Conservation (phyloP, 163 green algal genomes). For the Trebouxia gelatinosa region DNA sequence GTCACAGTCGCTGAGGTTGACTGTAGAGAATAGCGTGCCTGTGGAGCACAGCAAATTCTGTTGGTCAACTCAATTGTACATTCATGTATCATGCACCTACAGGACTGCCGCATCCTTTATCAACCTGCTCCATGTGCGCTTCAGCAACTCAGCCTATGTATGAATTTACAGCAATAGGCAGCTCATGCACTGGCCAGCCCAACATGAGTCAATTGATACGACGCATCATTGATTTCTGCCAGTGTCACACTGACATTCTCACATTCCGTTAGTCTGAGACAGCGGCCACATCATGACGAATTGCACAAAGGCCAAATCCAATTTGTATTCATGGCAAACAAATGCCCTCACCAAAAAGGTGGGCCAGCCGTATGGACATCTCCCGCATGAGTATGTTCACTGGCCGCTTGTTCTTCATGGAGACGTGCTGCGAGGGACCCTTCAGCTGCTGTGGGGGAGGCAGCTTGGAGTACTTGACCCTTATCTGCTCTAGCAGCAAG, state of each 20-base stretch:
- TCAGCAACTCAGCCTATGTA: background rate
- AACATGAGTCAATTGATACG: background rate
- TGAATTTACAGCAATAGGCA: background rate
- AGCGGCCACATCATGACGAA: background rate
- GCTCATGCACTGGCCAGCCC: too few relatives aligned
- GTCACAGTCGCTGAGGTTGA: conserved; percentile 64
- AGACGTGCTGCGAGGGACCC: background rate
- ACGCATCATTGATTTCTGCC: background rate
- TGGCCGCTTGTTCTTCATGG: conserved; percentile 14
- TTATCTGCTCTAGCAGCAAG: conserved; percentile 76
- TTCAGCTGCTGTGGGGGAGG: background rate
- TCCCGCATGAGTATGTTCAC: conserved; percentile 19
- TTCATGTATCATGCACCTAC: background rate
- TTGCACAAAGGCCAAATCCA: background rate
- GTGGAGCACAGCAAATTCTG: conserved; percentile 7
- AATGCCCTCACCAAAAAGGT: conserved; percentile 38
- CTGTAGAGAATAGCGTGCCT: conserved; percentile 73
- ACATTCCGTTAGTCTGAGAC: background rate
- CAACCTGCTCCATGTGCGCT: background rate
- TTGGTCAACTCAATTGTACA: background rate
- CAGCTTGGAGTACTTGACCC: conserved; percentile 41
- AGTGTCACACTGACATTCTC: background rate
- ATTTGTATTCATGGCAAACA: background rate
- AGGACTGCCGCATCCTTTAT: background rate
- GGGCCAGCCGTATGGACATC: conserved; percentile 40